Conservation (phyloP, 2,329 filamentous ascomycete genomes). For the Cryphonectria nitschkei region DNA sequence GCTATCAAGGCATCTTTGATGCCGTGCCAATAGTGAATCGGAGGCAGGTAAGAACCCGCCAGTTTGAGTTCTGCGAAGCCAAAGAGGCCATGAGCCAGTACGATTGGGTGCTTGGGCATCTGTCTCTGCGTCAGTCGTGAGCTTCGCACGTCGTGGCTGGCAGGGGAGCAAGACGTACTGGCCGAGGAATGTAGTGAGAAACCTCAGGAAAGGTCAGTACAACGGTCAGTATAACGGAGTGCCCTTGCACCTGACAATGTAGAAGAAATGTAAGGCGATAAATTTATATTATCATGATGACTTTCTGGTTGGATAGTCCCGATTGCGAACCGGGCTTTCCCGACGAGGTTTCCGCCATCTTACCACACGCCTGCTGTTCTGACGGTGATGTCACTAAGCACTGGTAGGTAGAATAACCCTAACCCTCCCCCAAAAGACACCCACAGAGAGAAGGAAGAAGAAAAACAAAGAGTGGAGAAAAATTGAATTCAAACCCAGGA, state of each 20-base stretch:
- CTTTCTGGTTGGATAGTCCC: not conserved
- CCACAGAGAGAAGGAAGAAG: not conserved
- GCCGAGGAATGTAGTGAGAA: not conserved
- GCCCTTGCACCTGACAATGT: not conserved
- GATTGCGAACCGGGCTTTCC: not conserved
- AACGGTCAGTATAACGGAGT: not conserved
- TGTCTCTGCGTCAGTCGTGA: slow-evolving; percentile 33
- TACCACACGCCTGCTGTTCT: not conserved
- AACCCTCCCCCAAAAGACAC: not conserved
- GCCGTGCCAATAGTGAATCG: slow-evolving; percentile 67
- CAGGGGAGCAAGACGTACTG: not conserved
- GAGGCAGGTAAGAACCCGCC: slow-evolving; percentile 52
- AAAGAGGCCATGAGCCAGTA: slow-evolving; percentile 67
- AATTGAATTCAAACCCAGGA: not conserved
- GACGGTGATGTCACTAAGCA: not conserved
- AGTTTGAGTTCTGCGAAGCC: slow-evolving; percentile 64
- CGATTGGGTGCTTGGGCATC: slow-evolving; percentile 62
- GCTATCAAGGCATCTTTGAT: slow-evolving; percentile 61
- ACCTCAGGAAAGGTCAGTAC: not conserved
- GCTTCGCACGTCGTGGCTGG: not conserved
- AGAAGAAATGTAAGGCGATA: not conserved
- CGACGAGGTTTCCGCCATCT: not conserved
- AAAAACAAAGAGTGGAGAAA: not conserved
- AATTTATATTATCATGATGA: slow-evolving; percentile 2
- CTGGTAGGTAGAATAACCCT: not conserved